Percentiles rank a stretch among this genome's conserved stretches.
Evolutionary conservation across 352 stramenopile species (phyloP).

Genomic region (Globisporangium solare): DNA sequence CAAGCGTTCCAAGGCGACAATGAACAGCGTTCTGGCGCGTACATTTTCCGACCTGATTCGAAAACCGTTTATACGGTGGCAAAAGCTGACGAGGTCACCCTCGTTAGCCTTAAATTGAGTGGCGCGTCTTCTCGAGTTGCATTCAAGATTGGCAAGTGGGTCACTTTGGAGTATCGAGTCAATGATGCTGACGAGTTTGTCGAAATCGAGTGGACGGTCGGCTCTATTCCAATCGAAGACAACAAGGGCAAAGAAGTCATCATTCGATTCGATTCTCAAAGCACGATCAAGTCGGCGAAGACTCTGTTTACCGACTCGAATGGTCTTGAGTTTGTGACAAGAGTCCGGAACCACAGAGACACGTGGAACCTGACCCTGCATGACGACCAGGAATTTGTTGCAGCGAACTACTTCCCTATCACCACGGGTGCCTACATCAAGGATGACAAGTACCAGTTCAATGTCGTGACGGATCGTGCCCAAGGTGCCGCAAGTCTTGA

Average conservation of each 20-base stretch:
- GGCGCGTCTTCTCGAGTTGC: constrained; percentile 47
- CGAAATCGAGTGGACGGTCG: constrained; percentile 94
- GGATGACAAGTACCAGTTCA: constrained; percentile 78
- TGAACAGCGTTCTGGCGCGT: constrained; percentile 91
- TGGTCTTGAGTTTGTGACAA: constrained; percentile 91
- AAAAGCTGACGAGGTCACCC: constrained; percentile 23
- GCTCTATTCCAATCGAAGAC: constrained; percentile 63
- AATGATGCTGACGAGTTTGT: constrained; percentile 82
- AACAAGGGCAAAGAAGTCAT: constrained; percentile 96
- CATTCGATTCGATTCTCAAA: constrained; percentile 75
- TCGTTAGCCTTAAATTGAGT: constrained; percentile 39
- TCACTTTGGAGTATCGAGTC: constrained; percentile 89
- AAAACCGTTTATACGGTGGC: constrained; percentile 51
- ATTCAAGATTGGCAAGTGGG: constrained; percentile 83
- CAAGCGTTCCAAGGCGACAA: constrained; percentile 43
- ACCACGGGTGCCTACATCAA: constrained; percentile 93
- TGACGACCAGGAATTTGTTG: constrained; percentile 90
- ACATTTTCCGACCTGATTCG: constrained; percentile 93
- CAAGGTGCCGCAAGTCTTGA: constrained; percentile 90
- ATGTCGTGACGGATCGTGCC: constrained; percentile 89
- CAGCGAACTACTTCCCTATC: constrained; percentile 98
- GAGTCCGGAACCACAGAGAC: constrained; percentile 83
- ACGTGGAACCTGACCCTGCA: constrained; percentile 87
- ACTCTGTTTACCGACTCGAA: constrained; percentile 95
- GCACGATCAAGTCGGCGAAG: constrained; percentile 41